phyloP scores from a whole-genome alignment of 2,329 filamentous ascomycete species.

The Diaporthe sp. region DNA sequence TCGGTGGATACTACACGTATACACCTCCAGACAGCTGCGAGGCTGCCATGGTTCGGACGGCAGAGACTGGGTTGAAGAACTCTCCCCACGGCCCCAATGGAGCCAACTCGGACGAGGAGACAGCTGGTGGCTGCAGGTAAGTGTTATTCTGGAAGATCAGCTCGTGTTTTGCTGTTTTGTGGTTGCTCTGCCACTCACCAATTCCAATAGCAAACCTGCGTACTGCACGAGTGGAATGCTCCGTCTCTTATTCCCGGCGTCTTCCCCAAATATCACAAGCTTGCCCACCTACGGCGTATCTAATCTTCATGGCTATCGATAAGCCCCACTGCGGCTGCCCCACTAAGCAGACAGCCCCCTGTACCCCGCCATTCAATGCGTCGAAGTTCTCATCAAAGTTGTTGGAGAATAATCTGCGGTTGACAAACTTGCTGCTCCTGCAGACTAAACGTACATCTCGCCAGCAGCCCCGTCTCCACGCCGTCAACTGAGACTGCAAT shows the following conservation, averaged over 20 bases:
- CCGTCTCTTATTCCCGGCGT: neutral
- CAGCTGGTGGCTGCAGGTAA: neutral
- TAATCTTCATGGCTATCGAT: conserved; percentile 14
- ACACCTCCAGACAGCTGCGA: neutral
- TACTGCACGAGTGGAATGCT: neutral
- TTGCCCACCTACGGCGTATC: neutral
- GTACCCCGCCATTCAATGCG: conserved; percentile 33
- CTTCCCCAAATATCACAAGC: neutral
- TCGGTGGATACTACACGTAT: neutral
- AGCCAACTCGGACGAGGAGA: neutral
- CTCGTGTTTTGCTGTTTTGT: neutral
- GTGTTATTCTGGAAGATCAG: neutral
- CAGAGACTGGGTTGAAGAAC: neutral
- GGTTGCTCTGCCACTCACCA: neutral
- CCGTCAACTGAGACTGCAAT: neutral
- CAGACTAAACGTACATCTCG: neutral
- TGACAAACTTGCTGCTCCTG: conserved; percentile 6
- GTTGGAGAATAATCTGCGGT: conserved; percentile 5
- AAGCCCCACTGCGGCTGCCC: conserved; percentile 24
- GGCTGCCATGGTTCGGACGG: neutral
- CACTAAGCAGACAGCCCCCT: conserved; percentile 2
- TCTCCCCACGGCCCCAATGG: neutral
- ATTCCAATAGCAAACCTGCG: neutral
- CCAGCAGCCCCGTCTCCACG: neutral
- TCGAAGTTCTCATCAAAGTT: conserved; percentile 32